Conservation (phyloP, 129 eudicot genomes). For the Escallonia herrerae region DNA sequence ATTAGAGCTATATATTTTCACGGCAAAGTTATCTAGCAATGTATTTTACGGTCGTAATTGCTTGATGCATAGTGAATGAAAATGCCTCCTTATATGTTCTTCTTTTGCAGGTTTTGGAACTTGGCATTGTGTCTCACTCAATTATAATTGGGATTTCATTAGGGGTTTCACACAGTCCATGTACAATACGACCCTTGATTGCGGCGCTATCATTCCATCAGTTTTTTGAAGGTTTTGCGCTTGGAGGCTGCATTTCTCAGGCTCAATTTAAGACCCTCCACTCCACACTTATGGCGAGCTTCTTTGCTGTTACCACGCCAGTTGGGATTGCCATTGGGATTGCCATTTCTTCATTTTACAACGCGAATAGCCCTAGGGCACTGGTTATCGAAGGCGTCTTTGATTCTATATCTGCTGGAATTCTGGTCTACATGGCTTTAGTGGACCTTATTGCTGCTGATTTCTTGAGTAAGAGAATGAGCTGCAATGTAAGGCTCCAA, state of each 20-base stretch:
- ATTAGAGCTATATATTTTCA: no score
- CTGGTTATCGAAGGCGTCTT: slow-evolving; percentile 65
- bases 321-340: slow-evolving; percentile 68
- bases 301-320: slow-evolving; percentile 79
- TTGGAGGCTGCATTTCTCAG: slow-evolving; percentile 95
- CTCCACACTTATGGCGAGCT: slow-evolving; percentile 68
- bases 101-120: slow-evolving; percentile 69
- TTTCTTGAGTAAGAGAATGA: slow-evolving; percentile 96
- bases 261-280: slow-evolving; percentile 52
- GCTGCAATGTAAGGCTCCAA: slow-evolving; percentile 75
- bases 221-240: slow-evolving; percentile 94
- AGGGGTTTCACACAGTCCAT: slow-evolving; percentile 93
- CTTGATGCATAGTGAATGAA: no score
- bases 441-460: slow-evolving; percentile 96
- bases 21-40: no score
- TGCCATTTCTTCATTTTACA: slow-evolving; percentile 54
- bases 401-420: slow-evolving; percentile 88
- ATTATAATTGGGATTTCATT: slow-evolving; percentile 81
- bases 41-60: no score
- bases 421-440: slow-evolving; percentile 83
- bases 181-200: slow-evolving; percentile 65
- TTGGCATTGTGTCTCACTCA: slow-evolving; percentile 90
- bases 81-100: neutral
- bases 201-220: slow-evolving; percentile 91
- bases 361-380: slow-evolving; percentile 78